phyloP scores from a whole-genome alignment of 495 filamentous ascomycete species.

The Penicillium chermesinum region DNA sequence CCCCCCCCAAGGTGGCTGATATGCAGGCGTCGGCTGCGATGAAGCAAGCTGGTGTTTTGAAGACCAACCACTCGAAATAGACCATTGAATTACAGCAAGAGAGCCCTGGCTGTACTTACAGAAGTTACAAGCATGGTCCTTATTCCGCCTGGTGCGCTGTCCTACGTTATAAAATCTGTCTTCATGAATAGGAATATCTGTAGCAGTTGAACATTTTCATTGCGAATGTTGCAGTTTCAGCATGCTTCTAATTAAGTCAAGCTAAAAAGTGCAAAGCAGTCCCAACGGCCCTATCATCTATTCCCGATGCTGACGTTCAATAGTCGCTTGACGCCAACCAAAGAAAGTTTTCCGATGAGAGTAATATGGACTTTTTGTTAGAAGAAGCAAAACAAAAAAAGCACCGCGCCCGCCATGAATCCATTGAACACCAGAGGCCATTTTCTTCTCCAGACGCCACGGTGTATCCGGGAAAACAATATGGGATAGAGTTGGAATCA shows the following conservation, averaged over 20 bases:
- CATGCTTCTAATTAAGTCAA: background rate
- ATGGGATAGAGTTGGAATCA: slow-evolving; percentile 1
- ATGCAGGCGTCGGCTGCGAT: slow-evolving; percentile 45
- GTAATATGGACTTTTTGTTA: too few relatives aligned
- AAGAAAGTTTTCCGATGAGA: too few relatives aligned
- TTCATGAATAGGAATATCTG: too few relatives aligned
- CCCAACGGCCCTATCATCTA: too few relatives aligned
- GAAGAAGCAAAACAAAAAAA: background rate
- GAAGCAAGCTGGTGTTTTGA: slow-evolving; percentile 25
- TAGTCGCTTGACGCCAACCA: too few relatives aligned
- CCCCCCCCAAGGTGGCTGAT: slow-evolving; percentile 84
- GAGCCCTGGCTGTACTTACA: too few relatives aligned
- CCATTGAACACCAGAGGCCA: background rate
- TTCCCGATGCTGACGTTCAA: too few relatives aligned
- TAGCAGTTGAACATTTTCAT: too few relatives aligned
- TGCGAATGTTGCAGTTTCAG: background rate
- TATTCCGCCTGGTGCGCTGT: too few relatives aligned
- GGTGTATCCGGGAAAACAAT: slow-evolving; percentile 1
- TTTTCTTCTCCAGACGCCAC: background rate
- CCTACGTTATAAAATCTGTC: too few relatives aligned
- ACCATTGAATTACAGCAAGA: too few relatives aligned
- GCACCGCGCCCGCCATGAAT: background rate
- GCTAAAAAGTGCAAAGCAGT: background rate
- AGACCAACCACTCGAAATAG: slow-evolving; percentile 3
- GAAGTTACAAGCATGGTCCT: too few relatives aligned